A percentile compares a stretch with the other conserved stretches of the same genome.
These are phyloP conservation scores for Rosa persica DNA, from an alignment of 306 rosid species.

Conservation along the genomic window DNA sequence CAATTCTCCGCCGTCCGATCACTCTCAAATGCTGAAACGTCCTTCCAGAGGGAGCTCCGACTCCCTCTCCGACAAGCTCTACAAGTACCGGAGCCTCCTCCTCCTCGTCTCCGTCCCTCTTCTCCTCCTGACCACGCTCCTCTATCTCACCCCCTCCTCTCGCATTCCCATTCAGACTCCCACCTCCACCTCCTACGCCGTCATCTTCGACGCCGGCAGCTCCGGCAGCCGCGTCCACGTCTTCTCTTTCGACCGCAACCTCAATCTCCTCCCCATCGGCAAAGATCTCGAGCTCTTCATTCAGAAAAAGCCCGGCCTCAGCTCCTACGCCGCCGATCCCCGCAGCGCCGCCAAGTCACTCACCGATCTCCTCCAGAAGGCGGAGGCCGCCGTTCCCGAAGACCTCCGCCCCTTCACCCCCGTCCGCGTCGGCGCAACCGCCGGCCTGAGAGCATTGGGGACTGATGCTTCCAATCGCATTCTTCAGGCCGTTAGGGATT, in stretches of 20 bases:
- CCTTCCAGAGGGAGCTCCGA: constrained; percentile 42
- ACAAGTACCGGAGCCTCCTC: constrained; percentile 63
- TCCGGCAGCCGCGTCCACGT: constrained; percentile 99
- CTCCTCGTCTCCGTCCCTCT: constrained; percentile 69
- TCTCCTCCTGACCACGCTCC: constrained; percentile 57
- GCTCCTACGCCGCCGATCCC: constrained; percentile 71
- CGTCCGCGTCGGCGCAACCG: constrained; percentile 99
- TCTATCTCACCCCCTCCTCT: constrained; percentile 63
- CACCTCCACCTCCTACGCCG: constrained; percentile 53
- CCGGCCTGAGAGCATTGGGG: constrained; percentile 83
- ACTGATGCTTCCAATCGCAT: constrained; percentile 80
- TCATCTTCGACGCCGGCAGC: constrained; percentile 95
- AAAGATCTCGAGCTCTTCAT: constrained; percentile 82
- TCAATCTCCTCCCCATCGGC: constrained; percentile 88
- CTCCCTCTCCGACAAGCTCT: constrained; percentile 73
- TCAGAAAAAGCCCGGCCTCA: constrained; percentile 77
- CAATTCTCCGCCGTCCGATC: constrained; percentile 70
- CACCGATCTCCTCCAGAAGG: constrained; percentile 57
- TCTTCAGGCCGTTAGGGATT: constrained; percentile 90
- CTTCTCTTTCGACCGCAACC: constrained; percentile 63
- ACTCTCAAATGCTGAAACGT: constrained; percentile 76
- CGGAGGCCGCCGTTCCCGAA: constrained; percentile 73
- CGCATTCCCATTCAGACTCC: constrained; percentile 12
- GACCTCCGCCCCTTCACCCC: constrained; percentile 71
- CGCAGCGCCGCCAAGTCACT: constrained; percentile 73